These are phyloP conservation scores for Kwoniella sp. DNA, from an alignment of 768 basidiomycete genomes.

Conservation along the genomic window DNA sequence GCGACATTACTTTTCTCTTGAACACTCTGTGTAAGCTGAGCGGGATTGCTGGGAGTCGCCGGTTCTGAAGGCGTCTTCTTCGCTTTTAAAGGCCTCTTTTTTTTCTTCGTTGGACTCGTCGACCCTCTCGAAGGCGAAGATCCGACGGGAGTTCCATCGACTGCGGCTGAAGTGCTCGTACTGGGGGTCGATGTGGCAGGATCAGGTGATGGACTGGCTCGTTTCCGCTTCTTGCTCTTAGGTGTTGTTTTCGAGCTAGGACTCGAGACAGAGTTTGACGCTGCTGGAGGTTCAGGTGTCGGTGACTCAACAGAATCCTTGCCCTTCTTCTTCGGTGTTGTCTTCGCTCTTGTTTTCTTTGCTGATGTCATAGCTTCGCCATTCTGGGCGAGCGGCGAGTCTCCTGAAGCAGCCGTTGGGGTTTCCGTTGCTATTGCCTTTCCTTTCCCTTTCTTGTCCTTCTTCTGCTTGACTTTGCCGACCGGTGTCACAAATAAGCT, in stretches of 20 bases:
- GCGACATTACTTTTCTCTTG: background rate
- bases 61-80: background rate
- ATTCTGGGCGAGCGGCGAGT: background rate
- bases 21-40: no score
- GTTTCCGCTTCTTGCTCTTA: constrained; percentile 12
- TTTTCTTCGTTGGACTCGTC: constrained; percentile 14
- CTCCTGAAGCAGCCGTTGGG: background rate
- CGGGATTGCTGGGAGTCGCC: no score
- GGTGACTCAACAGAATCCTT: background rate
- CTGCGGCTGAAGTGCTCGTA: background rate
- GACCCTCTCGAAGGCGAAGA: background rate
- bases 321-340: background rate
- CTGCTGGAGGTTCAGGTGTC: background rate
- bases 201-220: background rate
- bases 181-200: background rate
- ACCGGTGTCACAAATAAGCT: constrained; percentile 9
- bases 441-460: constrained; percentile 18
- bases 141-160: background rate
- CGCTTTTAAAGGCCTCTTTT: background rate
- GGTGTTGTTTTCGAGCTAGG: constrained; percentile 2
- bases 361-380: no score
- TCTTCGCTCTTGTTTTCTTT: constrained; percentile 13
- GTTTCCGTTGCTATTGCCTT: background rate
- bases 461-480: background rate
- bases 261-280: background rate